Base-by-base conservation (phyloP, 2,329 filamentous ascomycete genomes). In the Lasiodiplodia sp. region DNA sequence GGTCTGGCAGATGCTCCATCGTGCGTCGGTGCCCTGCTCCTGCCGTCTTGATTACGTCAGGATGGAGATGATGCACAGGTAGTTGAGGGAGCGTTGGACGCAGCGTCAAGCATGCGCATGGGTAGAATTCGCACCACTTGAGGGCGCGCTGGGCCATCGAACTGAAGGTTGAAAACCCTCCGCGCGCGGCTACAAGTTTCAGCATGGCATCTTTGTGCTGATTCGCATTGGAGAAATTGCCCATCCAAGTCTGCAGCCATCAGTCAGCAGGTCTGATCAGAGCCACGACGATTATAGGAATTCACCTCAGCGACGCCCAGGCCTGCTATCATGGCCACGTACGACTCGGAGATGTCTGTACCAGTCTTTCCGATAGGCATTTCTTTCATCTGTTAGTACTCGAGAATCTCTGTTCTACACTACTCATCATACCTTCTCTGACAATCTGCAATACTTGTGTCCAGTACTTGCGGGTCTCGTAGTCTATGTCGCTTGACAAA, bases 81-180 rank as follows among this genome's bases (percentile, higher is more conserved):
- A 47, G 23, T 7, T 16, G 57, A 6, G 57, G 57, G 21, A 60
- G 37, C 23, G 2, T 23, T 1, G 57, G 57, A 18, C 21, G 23
- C 10, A 47, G 21, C 6, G 6, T 14, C 14, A n/a, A 4, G 21
- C 37, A 23, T 4, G 57, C 57, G 38, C 57, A 60, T 3, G 57
- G n/a, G 23, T 60, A 60, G 38, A 28, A 60, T 38, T 60, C 57
- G 57, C 57, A 60, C 57, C 57, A 60, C 38, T 47, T 34, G 38
- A 60, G 12, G 1, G 57, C 38, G 8, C 57, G 57, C 23, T 47
- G 57, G 5, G 38, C 57, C 57, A 60, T 44, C 3, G 57, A 11
- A 23, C 37, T 6, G 57, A 60, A 60, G 6, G 38, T 60, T 3
- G 23, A 16, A 23, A 60, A 14, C 5, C 57, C 57, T 16, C 57